Conservation (phyloP, 352 stramenopile genomes). For the Globisporangium okanoganense region DNA sequence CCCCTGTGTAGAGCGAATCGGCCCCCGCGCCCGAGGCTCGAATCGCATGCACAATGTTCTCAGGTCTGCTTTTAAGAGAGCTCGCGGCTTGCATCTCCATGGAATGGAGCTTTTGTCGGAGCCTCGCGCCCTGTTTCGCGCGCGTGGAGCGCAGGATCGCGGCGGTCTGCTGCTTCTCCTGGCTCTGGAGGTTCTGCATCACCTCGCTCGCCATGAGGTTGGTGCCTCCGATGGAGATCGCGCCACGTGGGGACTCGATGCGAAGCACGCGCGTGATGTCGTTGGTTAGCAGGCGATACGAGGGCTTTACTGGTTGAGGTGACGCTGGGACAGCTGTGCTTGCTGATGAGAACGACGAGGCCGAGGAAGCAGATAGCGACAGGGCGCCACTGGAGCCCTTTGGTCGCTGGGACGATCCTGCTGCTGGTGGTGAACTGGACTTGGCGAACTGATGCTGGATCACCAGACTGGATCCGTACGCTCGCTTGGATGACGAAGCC, state of each 20-base stretch:
- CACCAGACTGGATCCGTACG: conserved; percentile 36
- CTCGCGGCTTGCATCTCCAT: conserved; percentile 5
- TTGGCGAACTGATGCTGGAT: conserved; percentile 52
- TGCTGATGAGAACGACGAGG: neutral
- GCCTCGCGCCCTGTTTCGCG: conserved; percentile 18
- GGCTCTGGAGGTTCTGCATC: conserved; percentile 24
- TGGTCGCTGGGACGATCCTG: neutral
- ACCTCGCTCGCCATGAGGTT: conserved; percentile 18
- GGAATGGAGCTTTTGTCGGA: conserved; percentile 13
- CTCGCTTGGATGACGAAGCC: conserved; percentile 4
- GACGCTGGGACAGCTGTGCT: neutral
- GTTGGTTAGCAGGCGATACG: conserved; percentile 49
- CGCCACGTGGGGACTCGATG: conserved; percentile 33
- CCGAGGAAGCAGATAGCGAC: neutral
- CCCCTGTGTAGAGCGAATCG: conserved; percentile 29
- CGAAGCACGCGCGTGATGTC: conserved; percentile 46
- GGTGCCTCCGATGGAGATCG: conserved; percentile 14
- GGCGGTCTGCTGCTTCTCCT: conserved; percentile 26
- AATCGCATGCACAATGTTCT: conserved; percentile 30
- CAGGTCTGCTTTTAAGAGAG: conserved; percentile 9
- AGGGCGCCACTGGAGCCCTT: neutral
- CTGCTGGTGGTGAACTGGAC: neutral
- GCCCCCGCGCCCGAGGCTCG: conserved; percentile 12
- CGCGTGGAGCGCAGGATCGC: conserved; percentile 23
- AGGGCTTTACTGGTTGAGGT: conserved; percentile 11